phyloP scores from a whole-genome alignment of 257 asterid species.

The Solanum corneliomulleri region DNA sequence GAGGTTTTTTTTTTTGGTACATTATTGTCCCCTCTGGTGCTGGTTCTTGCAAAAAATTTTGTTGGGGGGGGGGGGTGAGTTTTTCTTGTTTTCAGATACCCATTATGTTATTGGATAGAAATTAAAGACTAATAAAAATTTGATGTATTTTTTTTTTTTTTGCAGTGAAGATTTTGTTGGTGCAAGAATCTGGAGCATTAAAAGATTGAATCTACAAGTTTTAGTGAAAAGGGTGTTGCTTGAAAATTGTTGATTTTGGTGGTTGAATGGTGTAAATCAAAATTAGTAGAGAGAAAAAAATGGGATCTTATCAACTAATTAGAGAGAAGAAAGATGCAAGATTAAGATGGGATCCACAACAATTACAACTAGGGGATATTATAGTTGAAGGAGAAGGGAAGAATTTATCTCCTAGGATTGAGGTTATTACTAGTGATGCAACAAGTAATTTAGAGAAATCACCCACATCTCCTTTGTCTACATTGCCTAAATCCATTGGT shows the following conservation, averaged over 20 bases:
- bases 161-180: not conserved
- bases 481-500: not conserved
- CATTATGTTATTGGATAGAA: not conserved
- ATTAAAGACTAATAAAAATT: not conserved
- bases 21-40: not conserved
- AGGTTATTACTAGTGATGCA: not conserved
- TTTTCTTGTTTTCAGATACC: not conserved
- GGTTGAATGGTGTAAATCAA: not conserved
- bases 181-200: not conserved
- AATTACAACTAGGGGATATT: not conserved
- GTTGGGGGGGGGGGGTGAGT: not conserved
- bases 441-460: not conserved
- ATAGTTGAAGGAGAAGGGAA: not conserved
- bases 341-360: not conserved
- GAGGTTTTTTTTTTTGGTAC: not conserved
- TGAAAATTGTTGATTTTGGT: not conserved
- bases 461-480: not conserved
- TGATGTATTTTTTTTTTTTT: not conserved
- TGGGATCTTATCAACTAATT: slow-evolving; percentile 1
- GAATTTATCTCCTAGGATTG: not conserved
- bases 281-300: not conserved
- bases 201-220: not conserved
- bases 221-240: not conserved
- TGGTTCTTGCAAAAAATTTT: not conserved
- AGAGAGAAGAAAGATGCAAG: not conserved